Evolutionary conservation across 768 basidiomycete species (phyloP).

Genomic region (Kwoniella pini): DNA sequence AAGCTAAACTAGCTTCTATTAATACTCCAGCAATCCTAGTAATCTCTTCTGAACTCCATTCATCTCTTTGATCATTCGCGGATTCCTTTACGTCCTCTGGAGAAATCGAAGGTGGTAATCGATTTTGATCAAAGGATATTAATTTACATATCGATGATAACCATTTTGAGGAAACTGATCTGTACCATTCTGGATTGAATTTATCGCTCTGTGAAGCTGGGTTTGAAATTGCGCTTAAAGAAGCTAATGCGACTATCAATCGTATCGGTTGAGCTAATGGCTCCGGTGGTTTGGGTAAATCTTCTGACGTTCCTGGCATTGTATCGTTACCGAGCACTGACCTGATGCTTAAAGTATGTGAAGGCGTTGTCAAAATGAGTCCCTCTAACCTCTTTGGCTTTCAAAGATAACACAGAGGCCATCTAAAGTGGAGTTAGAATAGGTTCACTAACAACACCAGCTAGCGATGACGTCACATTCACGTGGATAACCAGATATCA

Average conservation of each 20-base stretch:
- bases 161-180: slow-evolving; percentile 25
- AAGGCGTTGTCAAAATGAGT: too few relatives aligned
- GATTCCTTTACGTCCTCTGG: slow-evolving; percentile 16
- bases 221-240: slow-evolving; percentile 29
- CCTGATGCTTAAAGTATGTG: too few relatives aligned
- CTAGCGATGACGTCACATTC: too few relatives aligned
- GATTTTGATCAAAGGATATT: slow-evolving; percentile 27
- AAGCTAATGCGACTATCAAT: slow-evolving; percentile 39
- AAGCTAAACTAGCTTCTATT: slow-evolving; percentile 44
- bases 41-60: slow-evolving; percentile 33
- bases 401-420: too few relatives aligned
- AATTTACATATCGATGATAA: slow-evolving; percentile 38
- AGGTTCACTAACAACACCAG: too few relatives aligned
- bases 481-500: too few relatives aligned
- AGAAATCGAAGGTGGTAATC: slow-evolving; percentile 29
- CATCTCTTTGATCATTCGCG: slow-evolving; percentile 26
- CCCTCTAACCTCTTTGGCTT: too few relatives aligned
- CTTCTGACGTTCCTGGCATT: neutral
- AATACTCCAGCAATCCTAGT: slow-evolving; percentile 33
- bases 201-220: slow-evolving; percentile 1
- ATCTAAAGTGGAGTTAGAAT: too few relatives aligned
- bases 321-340: too few relatives aligned
- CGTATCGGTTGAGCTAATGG: slow-evolving; percentile 33
- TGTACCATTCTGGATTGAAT: slow-evolving; percentile 24
- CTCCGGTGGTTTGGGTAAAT: slow-evolving; percentile 25